Conservation (phyloP, 164 flowering plant genomes). For the Vitis rotundifolia region DNA sequence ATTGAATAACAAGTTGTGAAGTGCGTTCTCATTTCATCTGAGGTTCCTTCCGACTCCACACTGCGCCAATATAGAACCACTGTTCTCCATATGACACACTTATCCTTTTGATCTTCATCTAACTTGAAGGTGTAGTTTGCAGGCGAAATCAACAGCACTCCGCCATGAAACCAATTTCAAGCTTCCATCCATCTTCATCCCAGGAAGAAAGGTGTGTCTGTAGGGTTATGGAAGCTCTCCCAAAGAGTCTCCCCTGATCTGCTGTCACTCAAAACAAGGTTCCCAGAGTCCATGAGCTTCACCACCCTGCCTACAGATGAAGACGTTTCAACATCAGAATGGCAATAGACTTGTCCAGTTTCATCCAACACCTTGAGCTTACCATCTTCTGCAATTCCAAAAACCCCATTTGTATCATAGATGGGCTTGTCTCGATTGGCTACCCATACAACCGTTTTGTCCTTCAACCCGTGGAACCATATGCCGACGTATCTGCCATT, state of each 20-base stretch:
- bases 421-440: constrained; percentile 26
- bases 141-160: constrained; percentile 11
- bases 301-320: constrained; percentile 4
- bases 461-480: constrained; percentile 24
- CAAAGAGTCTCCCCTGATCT: no score
- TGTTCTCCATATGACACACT: constrained; percentile 4
- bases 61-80: constrained; percentile 21
- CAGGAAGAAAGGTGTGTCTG: constrained; percentile 45
- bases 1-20: constrained; percentile 5
- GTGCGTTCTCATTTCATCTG: neutral
- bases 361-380: constrained; percentile 21
- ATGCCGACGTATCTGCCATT: constrained; percentile 31
- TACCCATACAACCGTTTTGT: constrained; percentile 26
- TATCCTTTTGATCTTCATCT: neutral
- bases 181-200: constrained; percentile 27
- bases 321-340: constrained; percentile 7
- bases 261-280: constrained; percentile 2
- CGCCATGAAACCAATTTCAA: constrained; percentile 29
- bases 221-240: constrained; percentile 28
- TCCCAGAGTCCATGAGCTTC: constrained; percentile 19
- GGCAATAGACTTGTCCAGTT: constrained; percentile 18
- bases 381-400: constrained; percentile 20
- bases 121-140: constrained; percentile 24
- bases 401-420: constrained; percentile 7
- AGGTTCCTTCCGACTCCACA: neutral